A percentile compares a stretch with the other conserved stretches of the same genome.
phyloP scores from a whole-genome alignment of 78 protist genomes.

The Dictyostelium brefeldianum region DNA sequence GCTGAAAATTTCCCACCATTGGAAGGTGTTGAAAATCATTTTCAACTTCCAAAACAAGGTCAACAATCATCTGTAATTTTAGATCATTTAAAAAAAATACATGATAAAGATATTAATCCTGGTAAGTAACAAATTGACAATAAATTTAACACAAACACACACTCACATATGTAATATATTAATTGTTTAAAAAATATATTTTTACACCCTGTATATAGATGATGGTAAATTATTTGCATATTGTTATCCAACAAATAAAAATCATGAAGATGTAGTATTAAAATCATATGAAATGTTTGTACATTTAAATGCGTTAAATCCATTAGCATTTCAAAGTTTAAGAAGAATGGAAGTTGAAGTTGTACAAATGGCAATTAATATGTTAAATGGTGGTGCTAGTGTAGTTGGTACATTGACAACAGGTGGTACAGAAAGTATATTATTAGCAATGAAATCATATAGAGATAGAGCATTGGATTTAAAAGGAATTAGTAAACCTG shows the following conservation, averaged over 20 bases:
- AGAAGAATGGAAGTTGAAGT: slow-evolving; percentile 94
- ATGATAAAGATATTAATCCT: slow-evolving; percentile 38
- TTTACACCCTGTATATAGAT: no score
- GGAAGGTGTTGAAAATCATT: slow-evolving; percentile 17
- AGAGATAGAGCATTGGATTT: slow-evolving; percentile 76
- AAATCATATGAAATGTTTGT: slow-evolving; percentile 66
- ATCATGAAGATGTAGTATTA: slow-evolving; percentile 53
- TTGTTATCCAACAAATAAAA: slow-evolving; percentile 58
- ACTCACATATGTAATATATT: no score
- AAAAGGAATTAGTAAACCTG: slow-evolving; percentile 50
- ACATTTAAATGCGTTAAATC: slow-evolving; percentile 92
- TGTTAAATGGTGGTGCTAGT: slow-evolving; percentile 80
- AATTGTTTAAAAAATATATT: no score
- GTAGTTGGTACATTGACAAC: slow-evolving; percentile 78
- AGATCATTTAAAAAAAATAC: slow-evolving; percentile 2
- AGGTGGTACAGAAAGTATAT: slow-evolving; percentile 77
- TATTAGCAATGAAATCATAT: slow-evolving; percentile 78
- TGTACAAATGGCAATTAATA: slow-evolving; percentile 78
- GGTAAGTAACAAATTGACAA: no score
- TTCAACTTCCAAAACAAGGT: slow-evolving; percentile 25
- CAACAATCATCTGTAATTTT: neutral
- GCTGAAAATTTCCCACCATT: slow-evolving; percentile 46
- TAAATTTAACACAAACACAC: no score
- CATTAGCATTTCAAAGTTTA: slow-evolving; percentile 83
- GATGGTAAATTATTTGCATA: slow-evolving; percentile 76